Base-by-base conservation (phyloP, 805 yeast species). In the Lipomyces spencermartinsiae region DNA sequence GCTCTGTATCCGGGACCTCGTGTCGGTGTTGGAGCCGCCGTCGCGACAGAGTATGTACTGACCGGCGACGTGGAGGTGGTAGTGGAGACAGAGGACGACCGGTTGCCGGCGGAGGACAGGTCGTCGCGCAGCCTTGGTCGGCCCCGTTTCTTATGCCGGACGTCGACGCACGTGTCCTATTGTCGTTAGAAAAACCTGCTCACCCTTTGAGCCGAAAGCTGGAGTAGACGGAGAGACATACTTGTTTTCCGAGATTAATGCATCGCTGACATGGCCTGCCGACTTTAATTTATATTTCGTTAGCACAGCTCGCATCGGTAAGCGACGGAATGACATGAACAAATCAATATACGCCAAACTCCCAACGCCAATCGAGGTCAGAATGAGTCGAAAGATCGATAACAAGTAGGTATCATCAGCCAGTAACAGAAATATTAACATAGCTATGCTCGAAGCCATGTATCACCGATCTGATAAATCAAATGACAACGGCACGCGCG, bases 121-220 rank as follows among this genome's bases (percentile, higher is more conserved):
- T 39, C 62, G 39, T 34, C 59, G 29, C 59, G 68, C 3, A 66
- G 22, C 3, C 70, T 59, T 29, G 67, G 67, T 54, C 70, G 59
- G 14, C 70, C 70, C 4, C 70, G 67, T 22, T 66, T 66, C 54
- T 66, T 66, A 58, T 61, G 67, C 19, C 43, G 64, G n/a, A 66
- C 63, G 37, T 66, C 70, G 16, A 56, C 67, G 56, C 70, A 66
- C 6, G 64, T 39, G 61, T 64, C 58, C 29, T 57, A 19, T 43
- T 43, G 9, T 43, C 10, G 22, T 43, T 16, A 43, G 49, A 9
- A 7, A 43, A 16, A 43, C 10, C 4, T 57, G n/a, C 16, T 57
- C 31, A 16, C 2, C 22, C 5, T 43, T 8, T 19, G 16, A 22
- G 7, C 19, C 5, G 49, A n/a, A 16, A 43, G 16, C 22, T 16